phyloP scores from a whole-genome alignment of 208 protist species.

The Trypanosoma platydactyli region DNA sequence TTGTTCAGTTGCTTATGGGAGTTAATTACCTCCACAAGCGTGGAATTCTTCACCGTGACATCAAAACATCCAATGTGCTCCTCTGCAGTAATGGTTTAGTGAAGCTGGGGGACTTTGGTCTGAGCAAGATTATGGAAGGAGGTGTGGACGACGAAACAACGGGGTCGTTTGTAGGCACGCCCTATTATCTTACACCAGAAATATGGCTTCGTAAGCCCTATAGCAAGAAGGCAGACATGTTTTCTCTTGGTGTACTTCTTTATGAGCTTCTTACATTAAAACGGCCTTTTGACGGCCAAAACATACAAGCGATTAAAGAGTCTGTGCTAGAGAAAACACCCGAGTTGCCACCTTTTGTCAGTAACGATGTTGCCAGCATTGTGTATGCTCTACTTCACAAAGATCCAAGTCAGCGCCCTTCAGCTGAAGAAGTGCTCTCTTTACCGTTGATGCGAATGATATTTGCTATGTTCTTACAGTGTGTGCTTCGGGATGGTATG shows the following conservation, averaged over 20 bases:
- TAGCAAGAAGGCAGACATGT: conserved; percentile 93
- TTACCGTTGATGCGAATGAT: conserved; percentile 9
- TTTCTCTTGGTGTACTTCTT: conserved; percentile 84
- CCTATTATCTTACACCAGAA: conserved; percentile 93
- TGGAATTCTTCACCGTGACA: conserved; percentile 85
- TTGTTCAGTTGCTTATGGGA: conserved; percentile 74
- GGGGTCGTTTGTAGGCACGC: conserved; percentile 82
- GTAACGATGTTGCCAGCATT: conserved; percentile 63
- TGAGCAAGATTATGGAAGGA: conserved; percentile 61
- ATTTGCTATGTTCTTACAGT: conserved; percentile 6
- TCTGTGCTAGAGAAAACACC: conserved; percentile 59
- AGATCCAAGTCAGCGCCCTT: conserved; percentile 9
- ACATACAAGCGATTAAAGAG: conserved; percentile 75
- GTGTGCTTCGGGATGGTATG: background rate
- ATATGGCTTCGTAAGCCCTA: conserved; percentile 92
- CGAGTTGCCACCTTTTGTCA: conserved; percentile 50
- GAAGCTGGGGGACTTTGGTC: conserved; percentile 89
- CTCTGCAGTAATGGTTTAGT: conserved; percentile 74
- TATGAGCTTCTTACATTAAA: conserved; percentile 88
- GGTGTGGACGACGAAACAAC: conserved; percentile 57
- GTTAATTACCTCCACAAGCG: conserved; percentile 83
- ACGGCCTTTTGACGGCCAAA: conserved; percentile 73
- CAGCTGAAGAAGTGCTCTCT: conserved; percentile 2
- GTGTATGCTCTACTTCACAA: conserved; percentile 42
- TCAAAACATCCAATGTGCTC: conserved; percentile 88